Percentiles rank a stretch among this genome's conserved stretches.
Evolutionary conservation across 768 basidiomycete species (phyloP).

Genomic region (Xerocomus spinulosus): DNA sequence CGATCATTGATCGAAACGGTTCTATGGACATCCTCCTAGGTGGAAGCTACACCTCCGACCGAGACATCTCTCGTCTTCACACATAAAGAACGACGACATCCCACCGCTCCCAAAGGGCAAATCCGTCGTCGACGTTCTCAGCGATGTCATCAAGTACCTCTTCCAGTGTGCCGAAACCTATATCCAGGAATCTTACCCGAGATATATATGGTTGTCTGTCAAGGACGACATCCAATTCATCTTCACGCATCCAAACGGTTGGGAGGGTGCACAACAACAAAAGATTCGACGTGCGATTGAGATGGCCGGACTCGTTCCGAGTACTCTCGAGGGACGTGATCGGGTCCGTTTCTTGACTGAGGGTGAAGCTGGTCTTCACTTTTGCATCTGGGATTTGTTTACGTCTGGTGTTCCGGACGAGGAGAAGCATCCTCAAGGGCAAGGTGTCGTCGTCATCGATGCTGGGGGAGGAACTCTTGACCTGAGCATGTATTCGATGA

Average conservation of each 20-base stretch:
- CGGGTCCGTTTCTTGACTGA: slow-evolving; percentile 53
- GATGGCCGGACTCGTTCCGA: slow-evolving; percentile 44
- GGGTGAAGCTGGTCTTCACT: slow-evolving; percentile 57
- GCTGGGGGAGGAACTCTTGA: slow-evolving; percentile 43
- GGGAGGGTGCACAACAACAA: slow-evolving; percentile 54
- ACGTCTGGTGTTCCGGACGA: slow-evolving; percentile 9
- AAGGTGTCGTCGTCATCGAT: slow-evolving; percentile 43
- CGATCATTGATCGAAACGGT: not conserved
- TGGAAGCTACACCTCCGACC: slow-evolving; percentile 38
- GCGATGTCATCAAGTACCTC: slow-evolving; percentile 43
- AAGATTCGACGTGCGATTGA: slow-evolving; percentile 50
- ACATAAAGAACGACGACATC: slow-evolving; percentile 28
- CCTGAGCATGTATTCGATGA: slow-evolving; percentile 40
- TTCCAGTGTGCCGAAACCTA: slow-evolving; percentile 39
- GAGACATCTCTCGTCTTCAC: slow-evolving; percentile 22
- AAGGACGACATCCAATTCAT: slow-evolving; percentile 43
- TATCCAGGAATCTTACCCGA: slow-evolving; percentile 39
- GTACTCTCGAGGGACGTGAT: slow-evolving; percentile 32
- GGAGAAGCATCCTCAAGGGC: slow-evolving; percentile 12
- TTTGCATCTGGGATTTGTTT: slow-evolving; percentile 40
- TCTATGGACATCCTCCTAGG: slow-evolving; percentile 12
- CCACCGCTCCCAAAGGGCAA: slow-evolving; percentile 39
- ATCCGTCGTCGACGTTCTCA: slow-evolving; percentile 36
- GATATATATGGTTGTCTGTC: slow-evolving; percentile 43
- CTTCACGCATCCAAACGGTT: slow-evolving; percentile 58